These are phyloP conservation scores for Tirmania nivea DNA, from an alignment of 495 filamentous ascomycete species.

Conservation along the genomic window DNA sequence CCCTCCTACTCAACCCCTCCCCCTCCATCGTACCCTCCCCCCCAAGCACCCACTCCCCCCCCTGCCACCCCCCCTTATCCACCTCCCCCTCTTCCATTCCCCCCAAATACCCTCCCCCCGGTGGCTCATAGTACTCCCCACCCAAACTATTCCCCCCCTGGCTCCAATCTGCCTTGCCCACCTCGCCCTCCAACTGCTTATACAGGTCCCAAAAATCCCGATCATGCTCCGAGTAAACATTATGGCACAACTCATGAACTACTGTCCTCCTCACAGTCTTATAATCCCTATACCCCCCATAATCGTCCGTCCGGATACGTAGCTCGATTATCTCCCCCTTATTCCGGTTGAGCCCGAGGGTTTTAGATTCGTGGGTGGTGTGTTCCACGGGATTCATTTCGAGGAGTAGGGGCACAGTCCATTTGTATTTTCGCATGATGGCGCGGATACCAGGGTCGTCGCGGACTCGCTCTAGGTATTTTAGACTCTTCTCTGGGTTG, in stretches of 20 bases:
- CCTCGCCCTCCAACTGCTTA: slow-evolving; percentile 67
- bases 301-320: slow-evolving; percentile 70
- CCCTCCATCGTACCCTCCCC: slow-evolving; percentile 15
- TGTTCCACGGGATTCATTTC: slow-evolving; percentile 85
- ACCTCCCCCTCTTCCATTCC: slow-evolving; percentile 55
- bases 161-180: slow-evolving; percentile 55
- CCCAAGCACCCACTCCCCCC: slow-evolving; percentile 11
- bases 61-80: slow-evolving; percentile 22
- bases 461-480: slow-evolving; percentile 57
- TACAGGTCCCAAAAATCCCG: slow-evolving; percentile 72
- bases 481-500: slow-evolving; percentile 37
- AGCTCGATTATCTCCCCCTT: slow-evolving; percentile 79
- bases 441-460: slow-evolving; percentile 68
- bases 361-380: slow-evolving; percentile 56
- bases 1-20: slow-evolving; percentile 32
- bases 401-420: slow-evolving; percentile 67
- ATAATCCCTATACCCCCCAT: slow-evolving; percentile 86
- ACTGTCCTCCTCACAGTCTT: slow-evolving; percentile 72
- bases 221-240: slow-evolving; percentile 67
- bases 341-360: slow-evolving; percentile 74
- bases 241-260: slow-evolving; percentile 89
- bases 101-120: slow-evolving; percentile 27
- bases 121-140: slow-evolving; percentile 26
- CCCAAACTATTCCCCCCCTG: slow-evolving; percentile 37
- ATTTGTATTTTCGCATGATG: slow-evolving; percentile 63